Conservation (phyloP, 768 basidiomycete genomes). For the Mycena vitilis region DNA sequence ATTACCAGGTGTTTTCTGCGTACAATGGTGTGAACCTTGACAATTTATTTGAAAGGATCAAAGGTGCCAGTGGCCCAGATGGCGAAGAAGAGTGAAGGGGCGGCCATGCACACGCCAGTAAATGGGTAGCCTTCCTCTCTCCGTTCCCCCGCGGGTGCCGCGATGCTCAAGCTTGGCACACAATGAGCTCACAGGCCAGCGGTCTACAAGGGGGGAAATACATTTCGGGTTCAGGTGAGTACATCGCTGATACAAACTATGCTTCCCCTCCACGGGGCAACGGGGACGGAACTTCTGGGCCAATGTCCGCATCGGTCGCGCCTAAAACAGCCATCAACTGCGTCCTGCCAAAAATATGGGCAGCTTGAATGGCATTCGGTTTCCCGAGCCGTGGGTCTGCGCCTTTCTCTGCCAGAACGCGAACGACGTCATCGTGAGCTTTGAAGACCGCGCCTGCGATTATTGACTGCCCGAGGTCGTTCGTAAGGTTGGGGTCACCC, state of each 20-base stretch:
- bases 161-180: no score
- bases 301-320: constrained; percentile 66
- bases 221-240: constrained; percentile 12
- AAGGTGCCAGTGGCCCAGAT: no score
- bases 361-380: constrained; percentile 77
- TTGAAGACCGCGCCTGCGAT: constrained; percentile 86
- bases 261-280: neutral
- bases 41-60: no score
- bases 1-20: no score
- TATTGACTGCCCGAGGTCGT: constrained; percentile 79
- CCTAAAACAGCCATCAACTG: constrained; percentile 69
- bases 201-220: constrained; percentile 1
- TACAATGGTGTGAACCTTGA: no score
- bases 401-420: constrained; percentile 61
- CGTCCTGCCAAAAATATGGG: constrained; percentile 72
- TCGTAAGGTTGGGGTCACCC: constrained; percentile 75
- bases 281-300: constrained; percentile 51
- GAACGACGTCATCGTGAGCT: constrained; percentile 70
- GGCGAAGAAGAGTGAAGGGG: no score
- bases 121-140: no score
- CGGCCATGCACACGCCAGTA: no score
- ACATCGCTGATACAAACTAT: neutral
- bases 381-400: constrained; percentile 75
- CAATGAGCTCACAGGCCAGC: no score
- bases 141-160: no score